phyloP scores from a whole-genome alignment of 208 protist species.

The Acanthamoeba lenticulata region DNA sequence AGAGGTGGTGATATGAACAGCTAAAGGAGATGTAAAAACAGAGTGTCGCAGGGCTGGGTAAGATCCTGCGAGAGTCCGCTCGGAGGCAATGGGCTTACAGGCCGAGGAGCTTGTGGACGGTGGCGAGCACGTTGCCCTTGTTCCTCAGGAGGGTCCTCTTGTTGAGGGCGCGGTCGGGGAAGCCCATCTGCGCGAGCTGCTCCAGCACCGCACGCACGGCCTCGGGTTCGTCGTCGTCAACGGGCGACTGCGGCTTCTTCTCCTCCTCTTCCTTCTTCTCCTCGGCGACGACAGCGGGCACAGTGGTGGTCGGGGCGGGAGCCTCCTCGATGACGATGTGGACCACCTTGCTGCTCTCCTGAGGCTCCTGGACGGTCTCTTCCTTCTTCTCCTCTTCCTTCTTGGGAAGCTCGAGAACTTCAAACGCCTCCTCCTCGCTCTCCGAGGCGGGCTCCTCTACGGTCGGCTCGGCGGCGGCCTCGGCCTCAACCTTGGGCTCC shows the following conservation, averaged over 20 bases:
- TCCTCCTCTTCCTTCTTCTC: conserved; percentile 8
- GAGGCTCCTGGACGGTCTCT: not conserved
- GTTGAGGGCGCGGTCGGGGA: conserved; percentile 22
- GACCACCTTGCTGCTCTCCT: not conserved
- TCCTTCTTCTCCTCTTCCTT: not conserved
- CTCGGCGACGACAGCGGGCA: not conserved
- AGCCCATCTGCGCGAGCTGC: conserved; percentile 37
- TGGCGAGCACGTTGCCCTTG: conserved; percentile 48
- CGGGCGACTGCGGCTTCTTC: not conserved
- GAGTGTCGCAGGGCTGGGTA: too few relatives aligned
- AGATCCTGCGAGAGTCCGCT: not conserved
- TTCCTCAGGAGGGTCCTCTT: conserved; percentile 1
- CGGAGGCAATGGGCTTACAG: not conserved
- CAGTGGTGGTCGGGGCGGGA: not conserved
- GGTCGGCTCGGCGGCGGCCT: not conserved
- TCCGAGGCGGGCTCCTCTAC: not conserved
- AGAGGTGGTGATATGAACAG: too few relatives aligned
- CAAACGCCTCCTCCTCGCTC: not conserved
- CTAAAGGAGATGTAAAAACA: too few relatives aligned
- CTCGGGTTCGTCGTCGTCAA: not conserved
- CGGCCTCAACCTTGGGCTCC: not conserved
- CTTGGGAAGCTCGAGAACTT: not conserved
- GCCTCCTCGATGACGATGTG: not conserved
- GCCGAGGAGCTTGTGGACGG: conserved; percentile 37
- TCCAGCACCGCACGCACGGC: not conserved